Evolutionary conservation across 805 yeast genomes (phyloP), one percentile per base, ranked within the genome.

Genomic region (Isabelozyma pseudorhagii): DNA sequence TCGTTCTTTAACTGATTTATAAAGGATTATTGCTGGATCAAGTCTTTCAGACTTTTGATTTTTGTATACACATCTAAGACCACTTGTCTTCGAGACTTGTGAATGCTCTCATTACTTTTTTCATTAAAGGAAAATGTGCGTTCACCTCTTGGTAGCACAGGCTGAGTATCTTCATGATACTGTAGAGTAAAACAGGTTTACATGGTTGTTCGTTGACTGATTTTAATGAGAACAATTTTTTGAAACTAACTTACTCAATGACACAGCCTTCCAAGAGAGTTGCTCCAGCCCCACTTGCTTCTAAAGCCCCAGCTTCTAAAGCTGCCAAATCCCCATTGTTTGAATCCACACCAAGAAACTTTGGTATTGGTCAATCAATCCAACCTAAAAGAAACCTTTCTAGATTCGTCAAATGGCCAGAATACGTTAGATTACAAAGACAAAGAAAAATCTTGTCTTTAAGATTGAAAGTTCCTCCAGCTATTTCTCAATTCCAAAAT

Each of bases 321-420:
- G 52, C 67, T 55, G 52, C 75, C 38, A 79, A 81, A 80, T 90
- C 89, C 84, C 97, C 97, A 67, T 81, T 92, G 74, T 76, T 89
- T 70, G 96, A 88, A 76, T 78, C 96, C 57, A 82, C 90, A 61
- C 96, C 97, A 75, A 87, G 85, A 80, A 86, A 84, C 81, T 93
- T 85, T 71, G 98, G 98, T 79, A 87, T 94, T 68, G 99, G 99
- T 68, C 98, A 94, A 82, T 80, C 86, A 61, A 68, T 93, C 66
- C 98, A 93, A 80, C 96, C 85, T 91, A 90, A 87, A 83, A 86
- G 93, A 80, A 89, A 94, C 86, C 84, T 94, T 72, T 81, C 96
- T 55, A 91, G 98, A 79, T 92, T 89, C 76, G 98, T 93, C 72
- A 94, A 89, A 80, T 94, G 99, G 99, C 99, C 99, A 72, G 94